Conservation (phyloP, 2,329 filamentous ascomycete genomes). For the Colletotrichum ledebouriae region DNA sequence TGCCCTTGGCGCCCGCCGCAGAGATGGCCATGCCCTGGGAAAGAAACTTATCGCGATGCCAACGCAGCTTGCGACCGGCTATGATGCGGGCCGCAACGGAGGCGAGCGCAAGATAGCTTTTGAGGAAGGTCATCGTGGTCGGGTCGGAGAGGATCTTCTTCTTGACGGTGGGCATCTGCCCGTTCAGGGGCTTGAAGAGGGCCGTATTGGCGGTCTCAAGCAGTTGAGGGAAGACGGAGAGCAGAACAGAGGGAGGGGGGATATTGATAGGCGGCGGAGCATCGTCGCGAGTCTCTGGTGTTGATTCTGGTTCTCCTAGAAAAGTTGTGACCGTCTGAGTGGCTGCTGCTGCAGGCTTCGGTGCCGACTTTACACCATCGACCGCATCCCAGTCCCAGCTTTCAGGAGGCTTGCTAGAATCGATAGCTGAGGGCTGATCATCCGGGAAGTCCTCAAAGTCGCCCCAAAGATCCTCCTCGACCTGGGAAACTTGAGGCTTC, state of each 20-base stretch:
- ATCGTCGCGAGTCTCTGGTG: slow-evolving; percentile 46
- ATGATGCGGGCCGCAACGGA: slow-evolving; percentile 83
- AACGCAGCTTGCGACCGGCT: slow-evolving; percentile 85
- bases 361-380: slow-evolving; percentile 49
- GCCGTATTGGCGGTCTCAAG: slow-evolving; percentile 74
- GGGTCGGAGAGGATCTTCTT: slow-evolving; percentile 74
- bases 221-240: slow-evolving; percentile 81
- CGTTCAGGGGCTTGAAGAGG: slow-evolving; percentile 75
- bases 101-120: slow-evolving; percentile 73
- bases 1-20: slow-evolving; percentile 80
- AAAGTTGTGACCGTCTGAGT: slow-evolving; percentile 13
- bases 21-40: slow-evolving; percentile 92
- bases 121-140: slow-evolving; percentile 72
- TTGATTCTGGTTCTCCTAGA: not conserved
- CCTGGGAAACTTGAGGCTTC: slow-evolving; percentile 47
- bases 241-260: slow-evolving; percentile 86
- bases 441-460: slow-evolving; percentile 63
- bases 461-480: slow-evolving; percentile 62
- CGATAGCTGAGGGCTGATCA: slow-evolving; percentile 40
- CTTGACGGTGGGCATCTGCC: slow-evolving; percentile 67
- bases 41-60: slow-evolving; percentile 90
- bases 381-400: slow-evolving; percentile 66
- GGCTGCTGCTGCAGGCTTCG: slow-evolving; percentile 10
- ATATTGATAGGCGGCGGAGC: slow-evolving; percentile 83
- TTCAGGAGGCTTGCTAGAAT: slow-evolving; percentile 44